Conservation (phyloP, 2,329 filamentous ascomycete species). For the Cryoendolithus antarcticus region DNA sequence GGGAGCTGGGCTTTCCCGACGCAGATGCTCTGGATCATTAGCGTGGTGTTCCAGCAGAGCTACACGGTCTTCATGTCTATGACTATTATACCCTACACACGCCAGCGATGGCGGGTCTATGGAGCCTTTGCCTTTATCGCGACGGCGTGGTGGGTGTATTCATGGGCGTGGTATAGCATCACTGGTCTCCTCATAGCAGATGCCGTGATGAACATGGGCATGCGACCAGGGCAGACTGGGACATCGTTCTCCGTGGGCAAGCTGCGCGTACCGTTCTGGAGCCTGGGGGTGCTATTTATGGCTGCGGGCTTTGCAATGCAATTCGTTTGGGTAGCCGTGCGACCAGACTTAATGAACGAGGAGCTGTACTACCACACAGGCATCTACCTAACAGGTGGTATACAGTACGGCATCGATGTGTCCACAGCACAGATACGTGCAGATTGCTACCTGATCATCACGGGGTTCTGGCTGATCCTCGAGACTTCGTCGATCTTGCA, state of each 20-base stretch:
- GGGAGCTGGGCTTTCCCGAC: constrained; percentile 31
- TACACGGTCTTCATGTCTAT: constrained; percentile 37
- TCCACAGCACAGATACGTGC: constrained; percentile 27
- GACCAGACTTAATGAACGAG: constrained; percentile 22
- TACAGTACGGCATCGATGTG: constrained; percentile 25
- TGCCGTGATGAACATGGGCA: constrained; percentile 30
- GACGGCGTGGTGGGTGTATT: constrained; percentile 36
- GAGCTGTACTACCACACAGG: constrained; percentile 32
- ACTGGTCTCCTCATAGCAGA: constrained; percentile 31
- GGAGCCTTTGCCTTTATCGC: constrained; percentile 29
- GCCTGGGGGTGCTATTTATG: constrained; percentile 21
- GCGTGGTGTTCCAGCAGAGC: constrained; percentile 31
- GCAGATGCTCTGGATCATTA: constrained; percentile 33
- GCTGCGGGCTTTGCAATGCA: constrained; percentile 28
- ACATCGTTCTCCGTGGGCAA: constrained; percentile 9
- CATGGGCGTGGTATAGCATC: constrained; percentile 36
- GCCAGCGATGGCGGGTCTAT: constrained; percentile 28
- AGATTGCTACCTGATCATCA: constrained; percentile 33
- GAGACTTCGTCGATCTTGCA: constrained; percentile 29
- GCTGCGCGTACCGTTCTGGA: constrained; percentile 20
- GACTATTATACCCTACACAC: constrained; percentile 33
- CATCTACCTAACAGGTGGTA: constrained; percentile 26
- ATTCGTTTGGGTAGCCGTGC: constrained; percentile 32
- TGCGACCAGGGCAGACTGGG: constrained; percentile 11
- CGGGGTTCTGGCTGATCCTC: constrained; percentile 29